phyloP scores from a whole-genome alignment of 208 protist species.

The Histomonas meleagridis region DNA sequence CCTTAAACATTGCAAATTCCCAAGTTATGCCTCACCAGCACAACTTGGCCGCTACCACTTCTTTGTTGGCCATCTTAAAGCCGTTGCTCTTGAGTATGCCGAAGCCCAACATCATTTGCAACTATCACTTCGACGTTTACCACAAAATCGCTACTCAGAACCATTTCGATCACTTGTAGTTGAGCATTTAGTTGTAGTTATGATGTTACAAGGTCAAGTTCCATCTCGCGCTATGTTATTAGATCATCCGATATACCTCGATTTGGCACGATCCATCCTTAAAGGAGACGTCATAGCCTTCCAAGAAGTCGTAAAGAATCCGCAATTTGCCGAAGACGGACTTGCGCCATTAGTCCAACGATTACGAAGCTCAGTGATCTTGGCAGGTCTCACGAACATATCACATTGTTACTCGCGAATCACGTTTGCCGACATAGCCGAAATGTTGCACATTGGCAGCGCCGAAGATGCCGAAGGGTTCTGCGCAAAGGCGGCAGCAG shows the following conservation, averaged over 20 bases:
- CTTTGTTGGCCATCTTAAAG: slow-evolving; percentile 32
- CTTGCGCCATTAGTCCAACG: neutral
- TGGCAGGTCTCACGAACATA: slow-evolving; percentile 19
- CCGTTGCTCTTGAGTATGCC: slow-evolving; percentile 6
- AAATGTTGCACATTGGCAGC: neutral
- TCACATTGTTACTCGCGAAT: neutral
- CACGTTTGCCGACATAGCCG: neutral
- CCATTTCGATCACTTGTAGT: neutral
- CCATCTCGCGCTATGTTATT: slow-evolving; percentile 1
- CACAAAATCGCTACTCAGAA: neutral
- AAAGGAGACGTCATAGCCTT: neutral
- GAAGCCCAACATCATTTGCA: slow-evolving; percentile 18
- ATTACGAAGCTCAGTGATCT: neutral
- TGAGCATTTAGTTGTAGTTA: slow-evolving; percentile 3
- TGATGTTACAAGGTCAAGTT: slow-evolving; percentile 34
- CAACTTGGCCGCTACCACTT: slow-evolving; percentile 31
- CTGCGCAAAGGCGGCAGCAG: slow-evolving; percentile 18
- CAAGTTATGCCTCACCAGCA: neutral
- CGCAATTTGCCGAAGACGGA: neutral
- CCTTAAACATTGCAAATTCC: slow-evolving; percentile 26
- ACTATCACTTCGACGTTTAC: neutral
- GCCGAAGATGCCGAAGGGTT: slow-evolving; percentile 34
- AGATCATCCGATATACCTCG: neutral
- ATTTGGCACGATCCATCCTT: neutral
- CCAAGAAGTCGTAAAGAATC: neutral